Conservation (phyloP, 1,284 basidiomycete genomes). For the Thelephora terrestris region DNA sequence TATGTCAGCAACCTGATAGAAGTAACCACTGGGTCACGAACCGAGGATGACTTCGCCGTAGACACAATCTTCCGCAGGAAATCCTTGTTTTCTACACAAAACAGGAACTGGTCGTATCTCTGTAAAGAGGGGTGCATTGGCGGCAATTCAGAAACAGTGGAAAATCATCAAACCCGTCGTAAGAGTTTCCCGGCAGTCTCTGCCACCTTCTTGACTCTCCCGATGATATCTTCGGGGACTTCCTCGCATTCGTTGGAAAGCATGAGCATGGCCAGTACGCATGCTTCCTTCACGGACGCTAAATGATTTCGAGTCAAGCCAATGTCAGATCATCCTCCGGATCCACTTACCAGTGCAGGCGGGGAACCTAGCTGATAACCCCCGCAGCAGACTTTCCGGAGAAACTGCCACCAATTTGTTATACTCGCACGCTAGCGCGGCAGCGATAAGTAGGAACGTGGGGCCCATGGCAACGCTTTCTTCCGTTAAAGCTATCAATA, state of each 20-base stretch:
- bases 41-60: conserved; percentile 39
- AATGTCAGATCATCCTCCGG: not conserved
- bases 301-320: not conserved
- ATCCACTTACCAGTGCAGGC: conserved; percentile 35
- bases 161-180: conserved; percentile 32
- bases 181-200: conserved; percentile 41
- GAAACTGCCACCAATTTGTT: conserved; percentile 38
- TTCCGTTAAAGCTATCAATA: conserved; percentile 41
- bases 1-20: not conserved
- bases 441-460: conserved; percentile 52
- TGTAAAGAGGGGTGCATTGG: conserved; percentile 17
- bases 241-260: conserved; percentile 47
- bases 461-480: conserved; percentile 34
- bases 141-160: not conserved
- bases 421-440: conserved; percentile 56
- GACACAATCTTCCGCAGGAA: conserved; percentile 35
- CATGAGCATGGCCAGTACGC: conserved; percentile 57
- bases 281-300: conserved; percentile 64
- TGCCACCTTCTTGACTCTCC: conserved; percentile 32
- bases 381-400: conserved; percentile 40
- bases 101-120: conserved; percentile 60
- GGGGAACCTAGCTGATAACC: conserved; percentile 35
- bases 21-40: conserved; percentile 19
- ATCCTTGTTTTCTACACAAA: conserved; percentile 32
- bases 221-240: conserved; percentile 34